A percentile compares a stretch with the other conserved stretches of the same genome.
These are phyloP conservation scores for Aristolochia fimbriata DNA, from an alignment of 164 flowering plant genomes.

Conservation along the genomic window DNA sequence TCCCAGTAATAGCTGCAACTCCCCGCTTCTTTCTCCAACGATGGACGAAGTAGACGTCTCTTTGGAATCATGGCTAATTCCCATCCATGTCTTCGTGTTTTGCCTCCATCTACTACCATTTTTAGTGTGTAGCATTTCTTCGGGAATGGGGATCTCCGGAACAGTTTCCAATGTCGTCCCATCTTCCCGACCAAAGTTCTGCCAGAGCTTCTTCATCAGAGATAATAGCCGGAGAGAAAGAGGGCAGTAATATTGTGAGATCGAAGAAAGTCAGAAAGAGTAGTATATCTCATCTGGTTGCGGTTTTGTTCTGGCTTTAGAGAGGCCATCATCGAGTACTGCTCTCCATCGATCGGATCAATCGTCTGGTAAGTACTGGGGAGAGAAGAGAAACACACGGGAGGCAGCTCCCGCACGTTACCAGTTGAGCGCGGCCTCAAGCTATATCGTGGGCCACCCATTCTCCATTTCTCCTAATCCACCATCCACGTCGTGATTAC, in stretches of 20 bases:
- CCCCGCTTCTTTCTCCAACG: conserved; percentile 37
- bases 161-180: conserved; percentile 89
- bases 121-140: conserved; percentile 45
- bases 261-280: background rate
- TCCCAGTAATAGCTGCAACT: conserved; percentile 72
- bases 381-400: conserved; percentile 4
- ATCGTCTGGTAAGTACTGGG: too few species aligned
- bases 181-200: conserved; percentile 68
- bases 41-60: conserved; percentile 13
- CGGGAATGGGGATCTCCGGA: conserved; percentile 88
- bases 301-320: background rate
- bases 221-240: background rate
- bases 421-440: conserved; percentile 32
- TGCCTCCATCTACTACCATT: conserved; percentile 37
- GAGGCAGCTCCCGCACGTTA: conserved; percentile 16
- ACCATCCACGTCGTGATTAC: conserved; percentile 23
- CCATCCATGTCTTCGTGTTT: conserved; percentile 66
- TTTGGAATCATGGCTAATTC: conserved; percentile 22
- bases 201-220: conserved; percentile 81
- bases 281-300: background rate
- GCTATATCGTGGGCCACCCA: conserved; percentile 13
- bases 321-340: conserved; percentile 6
- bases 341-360: too few species aligned
- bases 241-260: too few species aligned
- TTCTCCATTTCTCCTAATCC: conserved; percentile 3